Base-by-base conservation (phyloP, 176 grass and related monocot species). In the Secale cereale region DNA sequence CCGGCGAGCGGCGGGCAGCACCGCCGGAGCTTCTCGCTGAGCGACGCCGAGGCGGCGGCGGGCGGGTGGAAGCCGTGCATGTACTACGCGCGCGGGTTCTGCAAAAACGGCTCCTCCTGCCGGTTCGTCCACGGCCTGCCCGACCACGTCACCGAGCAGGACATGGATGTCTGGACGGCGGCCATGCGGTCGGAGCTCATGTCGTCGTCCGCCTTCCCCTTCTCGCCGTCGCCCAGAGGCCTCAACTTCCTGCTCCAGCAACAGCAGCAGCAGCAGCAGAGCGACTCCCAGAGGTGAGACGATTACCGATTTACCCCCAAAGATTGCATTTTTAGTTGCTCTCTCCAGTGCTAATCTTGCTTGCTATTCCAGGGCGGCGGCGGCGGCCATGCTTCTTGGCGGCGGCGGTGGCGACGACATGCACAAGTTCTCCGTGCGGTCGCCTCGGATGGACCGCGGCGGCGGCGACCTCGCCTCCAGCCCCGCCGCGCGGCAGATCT, bases 401-500 rank as follows among this genome's bases (percentile, higher is more conserved):
- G 48, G 72, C 31, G 63, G 40, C 1, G 74, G 81, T 5, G 84
- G 89, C 25, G 92, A 94, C 2, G 90, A 94, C 10, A 37, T 64
- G n/a, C 86, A 88, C 16, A 92, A 86, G 74, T 97, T 87, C 84
- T 52, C 86, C 67, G 81, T 45, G 30, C 92, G 85, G 4, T 90
- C 92, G 5, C 90, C 92, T 8, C 83, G 85, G 19, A 68, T 94
- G 64, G 88, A 94, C 69, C 89, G 84, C 68, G 83, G 75, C 36
- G 83, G 75, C 36, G 83, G 79, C 27, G 90, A 92, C 73, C 84
- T 89, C 37, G 82, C 87, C 52, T 29, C 79, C 59, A 91, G 85
- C 82, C 92, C 83, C 1, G 84, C 71, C 3, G 87, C 92, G 60
- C 83, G 92, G 27, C 94, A 97, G 88, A 97, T 97, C 85, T 97